Conservation (phyloP, 768 basidiomycete genomes). For the Serendipita sp. region DNA sequence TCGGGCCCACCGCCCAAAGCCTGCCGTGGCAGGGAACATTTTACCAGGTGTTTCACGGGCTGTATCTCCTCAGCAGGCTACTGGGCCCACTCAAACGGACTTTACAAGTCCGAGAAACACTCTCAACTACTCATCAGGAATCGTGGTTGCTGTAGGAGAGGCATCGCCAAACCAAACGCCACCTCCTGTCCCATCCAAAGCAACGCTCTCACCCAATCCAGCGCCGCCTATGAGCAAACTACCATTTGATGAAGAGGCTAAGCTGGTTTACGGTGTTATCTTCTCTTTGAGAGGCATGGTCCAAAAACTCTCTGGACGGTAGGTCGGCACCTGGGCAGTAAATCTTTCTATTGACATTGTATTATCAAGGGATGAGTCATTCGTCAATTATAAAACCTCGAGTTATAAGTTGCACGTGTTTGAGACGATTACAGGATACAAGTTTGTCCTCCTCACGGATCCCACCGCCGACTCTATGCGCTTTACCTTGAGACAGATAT, state of each 20-base stretch:
- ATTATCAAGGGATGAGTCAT: slow-evolving; percentile 62
- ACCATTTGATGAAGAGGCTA: slow-evolving; percentile 92
- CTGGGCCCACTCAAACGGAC: slow-evolving; percentile 21
- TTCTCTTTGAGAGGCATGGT: slow-evolving; percentile 86
- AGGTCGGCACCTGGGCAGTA: slow-evolving; percentile 10
- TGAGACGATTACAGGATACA: slow-evolving; percentile 84
- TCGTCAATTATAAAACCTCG: slow-evolving; percentile 80
- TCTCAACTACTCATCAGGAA: slow-evolving; percentile 43
- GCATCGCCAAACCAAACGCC: slow-evolving; percentile 20
- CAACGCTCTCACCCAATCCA: slow-evolving; percentile 22
- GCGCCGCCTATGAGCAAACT: slow-evolving; percentile 36
- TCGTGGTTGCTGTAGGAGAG: slow-evolving; percentile 45
- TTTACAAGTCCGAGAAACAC: slow-evolving; percentile 50
- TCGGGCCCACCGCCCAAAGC: slow-evolving; percentile 54
- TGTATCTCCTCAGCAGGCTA: slow-evolving; percentile 26
- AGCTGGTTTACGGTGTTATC: slow-evolving; percentile 92
- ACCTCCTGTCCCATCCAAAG: slow-evolving; percentile 23
- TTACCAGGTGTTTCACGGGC: slow-evolving; percentile 67
- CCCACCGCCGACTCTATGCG: slow-evolving; percentile 69
- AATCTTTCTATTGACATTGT: slow-evolving; percentile 5
- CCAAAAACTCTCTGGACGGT: slow-evolving; percentile 85
- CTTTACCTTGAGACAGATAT: slow-evolving; percentile 70
- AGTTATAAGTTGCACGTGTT: slow-evolving; percentile 86
- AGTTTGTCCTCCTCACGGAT: slow-evolving; percentile 88
- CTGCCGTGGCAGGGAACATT: slow-evolving; percentile 49